Evolutionary conservation across 768 basidiomycete genomes (phyloP).

Genomic region (Leccinum arenicola): DNA sequence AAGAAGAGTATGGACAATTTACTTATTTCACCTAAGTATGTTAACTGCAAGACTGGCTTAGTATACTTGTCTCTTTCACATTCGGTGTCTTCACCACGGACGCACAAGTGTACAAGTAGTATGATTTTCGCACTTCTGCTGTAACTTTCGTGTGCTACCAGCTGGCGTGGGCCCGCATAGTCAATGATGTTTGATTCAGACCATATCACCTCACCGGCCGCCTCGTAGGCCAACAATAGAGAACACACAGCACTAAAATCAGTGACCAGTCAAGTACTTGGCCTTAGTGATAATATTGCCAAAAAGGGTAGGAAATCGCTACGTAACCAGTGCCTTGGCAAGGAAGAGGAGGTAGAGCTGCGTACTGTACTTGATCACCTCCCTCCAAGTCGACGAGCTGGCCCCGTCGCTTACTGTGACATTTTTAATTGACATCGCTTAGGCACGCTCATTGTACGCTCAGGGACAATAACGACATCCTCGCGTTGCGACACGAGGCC

Average conservation of each 20-base stretch:
- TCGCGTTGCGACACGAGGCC: neutral
- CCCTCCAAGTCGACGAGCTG: slow-evolving; percentile 21
- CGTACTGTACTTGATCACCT: neutral
- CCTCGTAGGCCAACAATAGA: neutral
- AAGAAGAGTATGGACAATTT: neutral
- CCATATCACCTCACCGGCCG: neutral
- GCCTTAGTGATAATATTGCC: slow-evolving; percentile 1
- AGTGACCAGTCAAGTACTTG: no score
- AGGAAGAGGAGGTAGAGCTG: neutral
- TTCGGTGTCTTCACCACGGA: neutral
- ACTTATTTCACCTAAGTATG: neutral
- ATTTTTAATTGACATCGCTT: neutral
- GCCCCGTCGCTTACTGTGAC: slow-evolving; percentile 18
- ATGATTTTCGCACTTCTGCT: neutral
- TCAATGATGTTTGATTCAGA: neutral
- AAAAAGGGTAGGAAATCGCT: slow-evolving; percentile 13
- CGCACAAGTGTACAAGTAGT: neutral
- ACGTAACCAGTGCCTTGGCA: slow-evolving; percentile 6
- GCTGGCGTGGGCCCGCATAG: no score
- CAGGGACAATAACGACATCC: neutral
- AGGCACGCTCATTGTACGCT: neutral
- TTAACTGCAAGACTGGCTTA: neutral
- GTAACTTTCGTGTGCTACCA: neutral
- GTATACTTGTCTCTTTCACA: neutral
- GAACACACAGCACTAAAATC: no score